Conservation (phyloP, 139 green algal genomes). For the Dunaliella primolecta region DNA sequence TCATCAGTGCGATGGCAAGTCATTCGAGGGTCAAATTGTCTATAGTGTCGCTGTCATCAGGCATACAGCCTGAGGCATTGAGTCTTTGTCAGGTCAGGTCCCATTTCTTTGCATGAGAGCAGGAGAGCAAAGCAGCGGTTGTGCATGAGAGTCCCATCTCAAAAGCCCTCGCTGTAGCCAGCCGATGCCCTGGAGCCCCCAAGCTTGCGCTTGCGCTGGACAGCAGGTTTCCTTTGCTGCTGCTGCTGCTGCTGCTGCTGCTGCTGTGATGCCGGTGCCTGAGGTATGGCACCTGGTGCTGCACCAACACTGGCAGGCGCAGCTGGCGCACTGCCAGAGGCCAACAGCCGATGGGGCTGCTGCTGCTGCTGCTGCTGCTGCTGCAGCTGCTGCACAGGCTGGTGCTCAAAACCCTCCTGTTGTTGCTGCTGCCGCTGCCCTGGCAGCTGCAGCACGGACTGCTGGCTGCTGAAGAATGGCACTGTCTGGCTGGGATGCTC, state of each 20-base stretch:
- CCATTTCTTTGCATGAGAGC: no score
- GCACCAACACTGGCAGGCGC: no score
- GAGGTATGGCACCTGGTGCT: neutral
- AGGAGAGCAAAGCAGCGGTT: no score
- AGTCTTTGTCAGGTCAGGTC: no score
- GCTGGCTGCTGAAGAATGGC: neutral
- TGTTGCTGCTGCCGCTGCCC: neutral
- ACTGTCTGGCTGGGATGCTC: neutral
- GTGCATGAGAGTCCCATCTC: no score
- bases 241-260: neutral
- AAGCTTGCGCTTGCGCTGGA: neutral
- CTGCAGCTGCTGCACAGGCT: neutral
- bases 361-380: neutral
- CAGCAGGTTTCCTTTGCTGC: neutral
- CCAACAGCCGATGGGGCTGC: no score
- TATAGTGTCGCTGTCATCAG: no score
- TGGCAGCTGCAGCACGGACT: neutral
- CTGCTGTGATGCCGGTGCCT: neutral
- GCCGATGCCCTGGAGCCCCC: neutral
- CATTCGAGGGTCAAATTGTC: no score
- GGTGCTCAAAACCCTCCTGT: no score
- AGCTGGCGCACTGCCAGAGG: no score
- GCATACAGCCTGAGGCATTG: no score
- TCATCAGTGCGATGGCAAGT: no score
- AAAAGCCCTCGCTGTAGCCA: neutral